Base-by-base conservation (phyloP, 1,139 yeast species). In the Kurtzmaniella quercitrusa region DNA sequence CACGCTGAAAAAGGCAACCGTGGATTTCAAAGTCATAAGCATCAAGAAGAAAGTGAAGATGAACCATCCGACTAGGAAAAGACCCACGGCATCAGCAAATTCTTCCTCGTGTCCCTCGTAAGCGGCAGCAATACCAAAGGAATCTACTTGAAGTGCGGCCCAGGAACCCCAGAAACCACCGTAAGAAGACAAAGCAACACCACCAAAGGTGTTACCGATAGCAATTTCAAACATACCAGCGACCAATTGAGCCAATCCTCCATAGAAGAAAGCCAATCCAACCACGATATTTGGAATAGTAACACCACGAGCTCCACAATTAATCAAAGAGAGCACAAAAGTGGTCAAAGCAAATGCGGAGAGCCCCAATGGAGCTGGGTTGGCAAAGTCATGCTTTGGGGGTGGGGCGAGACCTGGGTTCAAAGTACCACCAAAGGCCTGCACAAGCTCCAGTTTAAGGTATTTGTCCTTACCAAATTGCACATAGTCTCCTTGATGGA, bases 121-220 rank as follows among this genome's bases (percentile, higher is more conserved):
- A 12, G 93, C 82, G 3, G 70, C 68, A 17, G 62, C 67, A 49
- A 90, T 85, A 40, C 93, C 91, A 63, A 90, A 90, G 57, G 85
- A 75, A 33, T 83, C 81, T 45, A 83, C 79, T 50, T 79, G 71
- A 48, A 90, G 75, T 23, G 93, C 91, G 49, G 81, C 94, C 65
- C 79, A 85, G 38, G 91, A 73, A 62, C 87, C 73, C 97, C 97
- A 90, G 66, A 89, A 90, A 1, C 93, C 95, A 49, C 95, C 96
- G 59, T 72, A 90, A 6, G 94, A 84, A 19, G 84, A 67, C 48
- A 89, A 74, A 2, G 95, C 95, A 43, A 87, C 79, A 48, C 89
- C 96, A 81, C 95, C 96, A 71, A 89, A 90, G 44, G 96, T 82
- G 70, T 89, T 88, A 56, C 90, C 95, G 37, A 75, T 68, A 18